These are phyloP conservation scores for Dunaliella salina DNA, from an alignment of 163 green algal species.

Conservation along the genomic window DNA sequence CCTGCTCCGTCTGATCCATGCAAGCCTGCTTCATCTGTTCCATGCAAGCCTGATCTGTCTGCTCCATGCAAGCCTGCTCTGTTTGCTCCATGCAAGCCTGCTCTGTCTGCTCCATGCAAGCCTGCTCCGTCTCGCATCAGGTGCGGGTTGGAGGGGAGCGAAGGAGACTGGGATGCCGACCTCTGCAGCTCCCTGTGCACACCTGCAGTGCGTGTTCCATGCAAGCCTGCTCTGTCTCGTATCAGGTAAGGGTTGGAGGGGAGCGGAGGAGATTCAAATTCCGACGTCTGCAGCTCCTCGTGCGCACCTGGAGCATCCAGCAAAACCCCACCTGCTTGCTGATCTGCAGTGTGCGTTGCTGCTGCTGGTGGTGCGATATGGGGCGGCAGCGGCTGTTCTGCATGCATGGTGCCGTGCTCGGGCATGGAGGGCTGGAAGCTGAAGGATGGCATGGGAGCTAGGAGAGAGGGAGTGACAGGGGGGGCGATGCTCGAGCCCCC, in stretches of 20 bases:
- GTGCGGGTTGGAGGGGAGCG: neutral
- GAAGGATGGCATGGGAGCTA: constrained; percentile 15
- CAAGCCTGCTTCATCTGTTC: no score
- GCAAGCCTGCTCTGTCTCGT: no score
- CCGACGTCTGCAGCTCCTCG: neutral
- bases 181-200: neutral
- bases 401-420: constrained; percentile 4
- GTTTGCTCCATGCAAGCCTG: no score
- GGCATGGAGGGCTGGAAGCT: constrained; percentile 26
- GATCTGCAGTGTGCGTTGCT: neutral
- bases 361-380: neutral
- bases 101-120: no score
- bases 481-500: no score
- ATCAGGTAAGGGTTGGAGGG: neutral
- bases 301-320: neutral
- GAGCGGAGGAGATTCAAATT: neutral
- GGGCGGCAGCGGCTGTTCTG: neutral
- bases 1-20: no score
- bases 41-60: no score
- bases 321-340: neutral
- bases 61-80: no score
- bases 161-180: no score
- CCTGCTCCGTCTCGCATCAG: no score
- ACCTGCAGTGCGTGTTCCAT: no score
- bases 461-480: neutral